Evolutionary conservation across 768 basidiomycete genomes (phyloP).

Genomic region (Trametes cinnabarina): DNA sequence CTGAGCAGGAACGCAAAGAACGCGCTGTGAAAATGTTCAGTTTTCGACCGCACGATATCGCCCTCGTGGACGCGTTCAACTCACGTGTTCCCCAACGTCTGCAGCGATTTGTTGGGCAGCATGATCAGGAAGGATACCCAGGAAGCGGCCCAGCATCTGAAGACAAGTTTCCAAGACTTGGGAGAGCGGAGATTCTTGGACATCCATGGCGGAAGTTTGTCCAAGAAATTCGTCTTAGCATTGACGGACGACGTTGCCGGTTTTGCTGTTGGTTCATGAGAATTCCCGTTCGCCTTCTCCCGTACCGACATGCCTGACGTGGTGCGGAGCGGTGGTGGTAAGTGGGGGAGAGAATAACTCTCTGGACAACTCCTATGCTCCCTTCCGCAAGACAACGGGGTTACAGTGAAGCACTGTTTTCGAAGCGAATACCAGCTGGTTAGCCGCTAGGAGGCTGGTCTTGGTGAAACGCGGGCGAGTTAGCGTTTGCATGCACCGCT

Average conservation of each 20-base stretch:
- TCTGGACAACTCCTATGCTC: too few relatives aligned
- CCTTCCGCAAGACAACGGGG: background rate
- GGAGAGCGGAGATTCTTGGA: constrained; percentile 34
- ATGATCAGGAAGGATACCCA: constrained; percentile 41
- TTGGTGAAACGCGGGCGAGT: too few relatives aligned
- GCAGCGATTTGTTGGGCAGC: constrained; percentile 39
- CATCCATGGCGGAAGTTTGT: constrained; percentile 40
- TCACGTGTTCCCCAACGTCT: constrained; percentile 40
- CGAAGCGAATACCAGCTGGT: background rate
- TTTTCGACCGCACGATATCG: background rate
- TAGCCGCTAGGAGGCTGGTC: background rate
- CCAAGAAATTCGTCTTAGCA: background rate
- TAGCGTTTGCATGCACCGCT: too few relatives aligned
- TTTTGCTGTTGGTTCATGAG: background rate
- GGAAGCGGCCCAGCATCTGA: constrained; percentile 42
- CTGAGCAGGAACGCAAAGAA: constrained; percentile 45
- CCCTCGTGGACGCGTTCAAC: constrained; percentile 20
- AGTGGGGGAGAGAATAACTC: background rate
- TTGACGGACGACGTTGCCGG: background rate
- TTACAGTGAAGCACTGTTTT: background rate
- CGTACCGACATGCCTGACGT: background rate
- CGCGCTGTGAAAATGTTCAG: constrained; percentile 27
- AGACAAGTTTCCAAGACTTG: constrained; percentile 37
- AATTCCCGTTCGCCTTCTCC: background rate
- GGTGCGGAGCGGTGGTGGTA: background rate